Conservation (phyloP, 495 filamentous ascomycete species). For the Hyaloscypha finlandica region DNA sequence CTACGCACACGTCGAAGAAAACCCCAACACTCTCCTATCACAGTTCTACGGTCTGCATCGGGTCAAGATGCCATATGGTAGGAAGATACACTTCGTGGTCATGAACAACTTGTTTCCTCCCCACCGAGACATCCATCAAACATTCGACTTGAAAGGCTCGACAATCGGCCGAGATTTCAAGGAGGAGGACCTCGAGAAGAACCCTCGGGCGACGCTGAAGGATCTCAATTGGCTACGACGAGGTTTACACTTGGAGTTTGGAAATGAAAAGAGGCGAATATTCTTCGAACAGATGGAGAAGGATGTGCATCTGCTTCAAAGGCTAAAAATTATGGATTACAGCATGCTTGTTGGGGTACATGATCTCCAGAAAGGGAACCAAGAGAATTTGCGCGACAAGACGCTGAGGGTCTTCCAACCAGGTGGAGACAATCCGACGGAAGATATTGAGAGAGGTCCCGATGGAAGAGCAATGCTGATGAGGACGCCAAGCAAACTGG, state of each 20-base stretch:
- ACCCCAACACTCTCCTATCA: constrained; percentile 94
- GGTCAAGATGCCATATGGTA: constrained; percentile 97
- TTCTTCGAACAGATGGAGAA: constrained; percentile 87
- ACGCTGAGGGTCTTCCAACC: constrained; percentile 95
- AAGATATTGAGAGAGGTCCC: constrained; percentile 40
- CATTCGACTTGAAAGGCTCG: constrained; percentile 97
- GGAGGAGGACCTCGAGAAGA: constrained; percentile 83
- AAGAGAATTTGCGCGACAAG: constrained; percentile 93
- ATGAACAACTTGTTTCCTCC: constrained; percentile 99
- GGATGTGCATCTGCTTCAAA: constrained; percentile 84
- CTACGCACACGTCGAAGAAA: constrained; percentile 87
- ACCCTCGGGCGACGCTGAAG: constrained; percentile 92
- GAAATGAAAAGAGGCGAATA: constrained; percentile 77
- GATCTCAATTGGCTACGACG: constrained; percentile 96
- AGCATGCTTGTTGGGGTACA: constrained; percentile 94
- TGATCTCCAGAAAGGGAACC: constrained; percentile 84
- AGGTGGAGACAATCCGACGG: constrained; percentile 64
- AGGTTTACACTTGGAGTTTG: constrained; percentile 81
- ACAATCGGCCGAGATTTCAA: constrained; percentile 89
- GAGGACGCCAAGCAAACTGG: constrained; percentile 92
- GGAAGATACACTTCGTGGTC: constrained; percentile 99
- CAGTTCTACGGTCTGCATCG: constrained; percentile 98
- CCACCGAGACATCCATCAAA: constrained; percentile 95
- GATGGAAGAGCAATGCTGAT: constrained; percentile 56
- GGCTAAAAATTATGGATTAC: constrained; percentile 97